These are phyloP conservation scores for Boletellus sp. DNA, from an alignment of 768 basidiomycete genomes.

Conservation along the genomic window DNA sequence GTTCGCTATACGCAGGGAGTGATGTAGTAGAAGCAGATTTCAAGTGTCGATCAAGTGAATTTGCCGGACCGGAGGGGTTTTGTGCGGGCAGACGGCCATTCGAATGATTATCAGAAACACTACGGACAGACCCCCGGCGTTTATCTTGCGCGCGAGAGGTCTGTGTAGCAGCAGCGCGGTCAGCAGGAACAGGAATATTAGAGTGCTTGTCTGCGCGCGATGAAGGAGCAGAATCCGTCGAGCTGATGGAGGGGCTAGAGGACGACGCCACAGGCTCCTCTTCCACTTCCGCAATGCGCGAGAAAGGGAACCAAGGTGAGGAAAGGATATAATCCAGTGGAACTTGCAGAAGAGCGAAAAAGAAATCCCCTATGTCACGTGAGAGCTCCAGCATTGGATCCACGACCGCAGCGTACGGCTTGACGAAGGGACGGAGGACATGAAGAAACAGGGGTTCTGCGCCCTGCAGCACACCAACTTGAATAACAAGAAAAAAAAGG, in stretches of 20 bases:
- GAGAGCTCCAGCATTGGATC: conserved; percentile 61
- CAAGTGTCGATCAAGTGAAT: conserved; percentile 9
- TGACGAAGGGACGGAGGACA: conserved; percentile 72
- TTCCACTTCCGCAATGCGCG: conserved; percentile 15
- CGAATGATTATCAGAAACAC: conserved; percentile 16
- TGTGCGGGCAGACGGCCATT: conserved; percentile 1
- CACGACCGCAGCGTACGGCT: conserved; percentile 65
- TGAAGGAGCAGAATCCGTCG: conserved; percentile 1
- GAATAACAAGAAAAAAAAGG: neutral
- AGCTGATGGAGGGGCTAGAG: neutral
- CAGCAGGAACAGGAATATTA: conserved; percentile 11
- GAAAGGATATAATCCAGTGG: conserved; percentile 36
- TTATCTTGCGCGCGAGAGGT: conserved; percentile 7
- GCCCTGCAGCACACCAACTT: conserved; percentile 46
- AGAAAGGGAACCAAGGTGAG: conserved; percentile 27
- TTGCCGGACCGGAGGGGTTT: conserved; percentile 1
- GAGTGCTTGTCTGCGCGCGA: conserved; percentile 8
- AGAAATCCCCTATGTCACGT: conserved; percentile 62
- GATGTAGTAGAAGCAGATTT: conserved; percentile 18
- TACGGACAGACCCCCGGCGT: conserved; percentile 14
- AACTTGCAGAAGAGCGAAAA: conserved; percentile 41
- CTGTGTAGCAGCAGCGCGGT: conserved; percentile 5
- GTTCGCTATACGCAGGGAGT: conserved; percentile 25
- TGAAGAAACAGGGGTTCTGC: conserved; percentile 85
- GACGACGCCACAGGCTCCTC: conserved; percentile 5